Evolutionary conservation across 495 filamentous ascomycete genomes (phyloP).

Genomic region (Aspergillus homomorphus): DNA sequence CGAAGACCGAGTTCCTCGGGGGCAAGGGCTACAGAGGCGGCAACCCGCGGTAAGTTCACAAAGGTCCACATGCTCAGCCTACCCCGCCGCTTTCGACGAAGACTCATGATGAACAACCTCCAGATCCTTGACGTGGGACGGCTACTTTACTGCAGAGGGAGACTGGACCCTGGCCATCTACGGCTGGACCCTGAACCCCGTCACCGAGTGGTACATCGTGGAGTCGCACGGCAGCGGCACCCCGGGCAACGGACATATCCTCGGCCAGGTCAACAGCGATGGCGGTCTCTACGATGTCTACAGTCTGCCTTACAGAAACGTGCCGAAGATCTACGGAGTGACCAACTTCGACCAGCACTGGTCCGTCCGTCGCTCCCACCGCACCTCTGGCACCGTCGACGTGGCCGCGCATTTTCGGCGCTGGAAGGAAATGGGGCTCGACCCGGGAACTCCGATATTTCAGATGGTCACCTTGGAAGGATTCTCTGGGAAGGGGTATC

Average conservation of each 20-base stretch:
- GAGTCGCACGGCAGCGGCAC: conserved; percentile 1
- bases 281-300: conserved; percentile 6
- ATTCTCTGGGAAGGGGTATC: background rate
- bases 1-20: background rate
- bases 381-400: conserved; percentile 2
- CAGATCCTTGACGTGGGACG: background rate
- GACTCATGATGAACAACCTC: background rate
- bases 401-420: background rate
- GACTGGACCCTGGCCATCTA: conserved; percentile 5
- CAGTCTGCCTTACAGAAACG: background rate
- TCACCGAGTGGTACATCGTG: conserved; percentile 6
- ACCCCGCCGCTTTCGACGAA: background rate
- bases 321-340: conserved; percentile 3
- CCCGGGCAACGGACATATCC: background rate
- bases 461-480: background rate
- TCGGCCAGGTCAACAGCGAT: conserved; percentile 7
- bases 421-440: conserved; percentile 3
- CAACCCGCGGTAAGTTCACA: background rate
- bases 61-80: too few relatives aligned
- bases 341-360: conserved; percentile 8
- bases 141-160: background rate
- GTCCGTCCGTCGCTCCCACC: background rate
- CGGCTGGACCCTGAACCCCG: conserved; percentile 2
- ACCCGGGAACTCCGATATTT: background rate
- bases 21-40: background rate